Evolutionary conservation across 2,329 filamentous ascomycete genomes (phyloP), one percentile per base, ranked within the genome.

Genomic region (Trichoderma simmonsii): DNA sequence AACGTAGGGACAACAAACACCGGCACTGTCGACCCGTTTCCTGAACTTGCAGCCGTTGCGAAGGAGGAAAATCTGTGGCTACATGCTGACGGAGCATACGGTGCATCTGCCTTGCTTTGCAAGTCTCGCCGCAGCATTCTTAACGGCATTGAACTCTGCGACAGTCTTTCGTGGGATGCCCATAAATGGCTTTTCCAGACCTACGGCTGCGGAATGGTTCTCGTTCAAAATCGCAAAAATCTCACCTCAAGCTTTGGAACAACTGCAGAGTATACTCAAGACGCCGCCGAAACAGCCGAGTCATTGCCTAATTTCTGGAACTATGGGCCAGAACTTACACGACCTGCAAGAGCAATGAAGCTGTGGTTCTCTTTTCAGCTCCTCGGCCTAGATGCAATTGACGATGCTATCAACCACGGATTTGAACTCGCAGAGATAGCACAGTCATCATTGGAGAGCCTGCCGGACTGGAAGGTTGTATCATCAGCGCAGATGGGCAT

Each of bases 181-280:
- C 76, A 78, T 67, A 77, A 77, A n/a, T 78, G 77, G 75, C 75
- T 78, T 0, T 78, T 78, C 12, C 77, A 78, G 30, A 77, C 76
- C 1, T 77, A 78, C 59, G 75, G 73, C 64, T 78, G 77, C 21
- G 75, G 77, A 0, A 69, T 78, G 3, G 43, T 77, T 2, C 14
- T 78, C 1, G 77, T 77, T 4, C 74, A 73, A 28, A 70, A 75
- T 43, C 74, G 72, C 8, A 48, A 61, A 11, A 71, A 73, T 4
- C 34, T 78, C 0, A 70, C 76, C 0, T 12, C 72, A 14, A 78
- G 75, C 57, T 77, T 78, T 51, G 73, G 73, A 3, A 77, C 77
- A n/a, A 73, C 76, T 14, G 77, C 75, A 1, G 76, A 77, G 21
- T 78, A 77, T 36, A 74, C 77, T 2, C 74, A 75, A 8, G 76